A percentile compares a stretch with the other conserved stretches of the same genome.
These are phyloP conservation scores for Aspergillus aculeatus DNA, from an alignment of 2,329 filamentous ascomycete species.

Conservation along the genomic window DNA sequence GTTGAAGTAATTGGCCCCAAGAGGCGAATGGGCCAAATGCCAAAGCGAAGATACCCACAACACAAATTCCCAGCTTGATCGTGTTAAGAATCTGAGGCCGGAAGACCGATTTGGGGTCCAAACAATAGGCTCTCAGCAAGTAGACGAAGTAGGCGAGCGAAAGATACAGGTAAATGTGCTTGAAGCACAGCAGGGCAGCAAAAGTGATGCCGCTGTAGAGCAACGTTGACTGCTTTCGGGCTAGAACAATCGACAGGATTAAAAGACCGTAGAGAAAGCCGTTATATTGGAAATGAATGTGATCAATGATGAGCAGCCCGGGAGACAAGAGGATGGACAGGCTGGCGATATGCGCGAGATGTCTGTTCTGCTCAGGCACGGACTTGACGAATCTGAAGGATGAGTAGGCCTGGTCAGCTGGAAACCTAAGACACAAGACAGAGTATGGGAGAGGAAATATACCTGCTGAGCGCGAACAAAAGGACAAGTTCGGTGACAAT, in stretches of 20 bases:
- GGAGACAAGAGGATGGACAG: constrained; percentile 89
- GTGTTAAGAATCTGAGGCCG: constrained; percentile 74
- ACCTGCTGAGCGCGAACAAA: constrained; percentile 77
- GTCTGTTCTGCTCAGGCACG: constrained; percentile 63
- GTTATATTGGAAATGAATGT: constrained; percentile 99
- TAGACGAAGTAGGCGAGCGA: constrained; percentile 95
- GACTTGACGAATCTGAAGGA: constrained; percentile 73
- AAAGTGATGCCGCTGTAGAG: constrained; percentile 80
- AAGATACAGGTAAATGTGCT: constrained; percentile 97
- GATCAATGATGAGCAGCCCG: constrained; percentile 92
- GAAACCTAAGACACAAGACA: constrained; percentile 9
- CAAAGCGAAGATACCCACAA: constrained; percentile 68
- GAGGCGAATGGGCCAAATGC: constrained; percentile 87
- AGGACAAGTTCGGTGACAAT: constrained; percentile 81
- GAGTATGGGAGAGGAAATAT: constrained; percentile 25
- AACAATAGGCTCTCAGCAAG: constrained; percentile 83
- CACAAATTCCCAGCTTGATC: constrained; percentile 74
- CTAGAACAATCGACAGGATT: constrained; percentile 79
- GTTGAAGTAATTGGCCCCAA: constrained; percentile 78
- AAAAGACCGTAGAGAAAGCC: constrained; percentile 92
- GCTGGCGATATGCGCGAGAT: constrained; percentile 78
- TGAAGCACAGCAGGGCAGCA: constrained; percentile 83
- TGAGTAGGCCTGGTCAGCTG: constrained; percentile 14
- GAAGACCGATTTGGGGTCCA: constrained; percentile 74
- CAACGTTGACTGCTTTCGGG: constrained; percentile 70